A percentile compares a stretch with the other conserved stretches of the same genome.
phyloP scores from a whole-genome alignment of 306 rosid genomes.

The Vicia villosa region DNA sequence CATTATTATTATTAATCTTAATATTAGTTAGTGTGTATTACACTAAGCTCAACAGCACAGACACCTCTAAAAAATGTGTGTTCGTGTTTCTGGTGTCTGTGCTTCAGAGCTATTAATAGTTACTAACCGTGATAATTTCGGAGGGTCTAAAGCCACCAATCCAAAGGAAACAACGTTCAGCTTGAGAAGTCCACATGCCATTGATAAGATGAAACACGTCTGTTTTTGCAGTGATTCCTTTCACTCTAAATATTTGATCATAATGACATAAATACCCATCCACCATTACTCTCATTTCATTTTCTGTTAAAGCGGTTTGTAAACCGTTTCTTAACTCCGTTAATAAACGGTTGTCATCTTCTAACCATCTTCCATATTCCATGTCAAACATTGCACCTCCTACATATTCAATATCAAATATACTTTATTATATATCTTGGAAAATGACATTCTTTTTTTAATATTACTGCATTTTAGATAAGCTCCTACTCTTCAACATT shows the following conservation, averaged over 20 bases:
- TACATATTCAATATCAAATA: neutral
- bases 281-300: conserved; percentile 63
- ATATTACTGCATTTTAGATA: conserved; percentile 27
- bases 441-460: neutral
- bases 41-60: too few species aligned
- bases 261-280: conserved; percentile 72
- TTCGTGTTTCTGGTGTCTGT: too few species aligned
- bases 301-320: conserved; percentile 60
- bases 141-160: conserved; percentile 92
- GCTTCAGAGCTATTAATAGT: too few species aligned
- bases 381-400: conserved; percentile 89
- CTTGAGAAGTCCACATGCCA: conserved; percentile 83
- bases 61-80: too few species aligned
- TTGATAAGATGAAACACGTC: conserved; percentile 83
- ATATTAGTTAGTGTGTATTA: neutral
- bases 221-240: conserved; percentile 71
- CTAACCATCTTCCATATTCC: conserved; percentile 91
- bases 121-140: conserved; percentile 71
- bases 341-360: conserved; percentile 72
- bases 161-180: conserved; percentile 95
- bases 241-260: conserved; percentile 74
- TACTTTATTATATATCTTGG: conserved; percentile 1
- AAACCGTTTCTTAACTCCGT: conserved; percentile 68
- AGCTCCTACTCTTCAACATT: conserved; percentile 31
- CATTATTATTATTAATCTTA: neutral